phyloP scores from a whole-genome alignment of 768 basidiomycete species.

The Baorangia bicolor region DNA sequence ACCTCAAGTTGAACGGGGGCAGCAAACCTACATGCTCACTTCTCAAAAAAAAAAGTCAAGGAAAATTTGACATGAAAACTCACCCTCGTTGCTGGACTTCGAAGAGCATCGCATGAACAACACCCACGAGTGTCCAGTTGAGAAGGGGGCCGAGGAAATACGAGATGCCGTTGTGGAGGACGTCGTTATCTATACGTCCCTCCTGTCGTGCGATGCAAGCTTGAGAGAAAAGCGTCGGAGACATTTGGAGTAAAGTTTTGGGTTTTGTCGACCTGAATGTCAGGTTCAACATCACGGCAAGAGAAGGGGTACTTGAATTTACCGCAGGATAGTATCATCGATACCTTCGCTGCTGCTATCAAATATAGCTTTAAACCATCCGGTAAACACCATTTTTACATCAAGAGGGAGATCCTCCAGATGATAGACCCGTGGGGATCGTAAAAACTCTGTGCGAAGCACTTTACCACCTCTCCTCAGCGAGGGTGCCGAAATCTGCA shows the following conservation, averaged over 20 bases:
- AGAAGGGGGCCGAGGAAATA: constrained; percentile 74
- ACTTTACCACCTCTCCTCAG: constrained; percentile 48
- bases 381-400: constrained; percentile 43
- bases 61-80: constrained; percentile 12
- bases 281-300: not conserved
- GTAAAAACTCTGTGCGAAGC: constrained; percentile 51
- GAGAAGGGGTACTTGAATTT: constrained; percentile 4
- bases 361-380: constrained; percentile 79
- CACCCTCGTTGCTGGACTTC: constrained; percentile 62
- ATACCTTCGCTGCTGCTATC: constrained; percentile 78
- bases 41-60: not conserved
- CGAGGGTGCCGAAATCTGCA: constrained; percentile 49
- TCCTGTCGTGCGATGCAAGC: constrained; percentile 51
- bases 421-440: constrained; percentile 44
- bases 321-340: constrained; percentile 75
- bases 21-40: constrained; percentile 38
- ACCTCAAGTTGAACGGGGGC: constrained; percentile 58
- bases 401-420: constrained; percentile 42
- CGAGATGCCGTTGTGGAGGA: constrained; percentile 69
- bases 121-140: constrained; percentile 78
- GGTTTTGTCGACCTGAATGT: constrained; percentile 65
- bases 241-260: constrained; percentile 62
- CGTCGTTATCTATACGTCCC: constrained; percentile 64
- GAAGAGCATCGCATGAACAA: constrained; percentile 59
- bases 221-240: constrained; percentile 62